Evolutionary conservation across 768 basidiomycete genomes (phyloP).

Genomic region (Tylopilus rubrobrunneus): DNA sequence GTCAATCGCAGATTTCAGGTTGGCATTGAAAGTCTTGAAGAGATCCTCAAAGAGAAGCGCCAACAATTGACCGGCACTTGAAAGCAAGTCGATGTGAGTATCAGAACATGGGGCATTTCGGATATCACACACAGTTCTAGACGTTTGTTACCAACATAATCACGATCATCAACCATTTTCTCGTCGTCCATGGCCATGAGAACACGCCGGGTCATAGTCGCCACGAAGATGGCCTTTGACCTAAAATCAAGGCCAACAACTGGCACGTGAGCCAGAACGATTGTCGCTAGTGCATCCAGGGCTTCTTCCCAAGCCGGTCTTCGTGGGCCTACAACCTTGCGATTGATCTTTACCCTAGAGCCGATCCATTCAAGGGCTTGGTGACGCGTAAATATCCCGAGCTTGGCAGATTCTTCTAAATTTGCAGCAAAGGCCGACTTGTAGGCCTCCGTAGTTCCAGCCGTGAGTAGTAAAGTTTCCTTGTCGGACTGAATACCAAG

Average conservation of each 20-base stretch:
- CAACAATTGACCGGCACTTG: conserved; percentile 90
- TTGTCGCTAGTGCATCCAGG: conserved; percentile 92
- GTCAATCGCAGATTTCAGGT: conserved; percentile 92
- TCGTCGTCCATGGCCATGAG: conserved; percentile 96
- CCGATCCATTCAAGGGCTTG: conserved; percentile 97
- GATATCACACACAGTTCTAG: conserved; percentile 77
- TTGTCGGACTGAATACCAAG: conserved; percentile 96
- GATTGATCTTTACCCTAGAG: conserved; percentile 83
- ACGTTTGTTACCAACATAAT: conserved; percentile 99
- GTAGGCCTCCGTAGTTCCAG: conserved; percentile 87
- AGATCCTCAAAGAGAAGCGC: conserved; percentile 96
- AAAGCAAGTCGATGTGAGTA: conserved; percentile 28
- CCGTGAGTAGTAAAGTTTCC: conserved; percentile 91
- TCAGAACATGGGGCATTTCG: conserved; percentile 4
- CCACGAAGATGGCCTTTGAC: conserved; percentile 94
- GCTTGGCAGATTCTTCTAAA: conserved; percentile 89
- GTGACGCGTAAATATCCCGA: conserved; percentile 86
- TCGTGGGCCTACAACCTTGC: conserved; percentile 74
- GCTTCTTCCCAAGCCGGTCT: conserved; percentile 93
- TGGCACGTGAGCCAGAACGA: conserved; percentile 94
- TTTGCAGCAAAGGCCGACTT: conserved; percentile 84
- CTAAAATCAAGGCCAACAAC: conserved; percentile 86
- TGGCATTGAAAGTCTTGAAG: conserved; percentile 97
- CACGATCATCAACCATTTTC: conserved; percentile 96
- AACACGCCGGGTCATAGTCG: conserved; percentile 94